phyloP scores from a whole-genome alignment of 352 stramenopile species.

The Globisporangium recalcitrans region DNA sequence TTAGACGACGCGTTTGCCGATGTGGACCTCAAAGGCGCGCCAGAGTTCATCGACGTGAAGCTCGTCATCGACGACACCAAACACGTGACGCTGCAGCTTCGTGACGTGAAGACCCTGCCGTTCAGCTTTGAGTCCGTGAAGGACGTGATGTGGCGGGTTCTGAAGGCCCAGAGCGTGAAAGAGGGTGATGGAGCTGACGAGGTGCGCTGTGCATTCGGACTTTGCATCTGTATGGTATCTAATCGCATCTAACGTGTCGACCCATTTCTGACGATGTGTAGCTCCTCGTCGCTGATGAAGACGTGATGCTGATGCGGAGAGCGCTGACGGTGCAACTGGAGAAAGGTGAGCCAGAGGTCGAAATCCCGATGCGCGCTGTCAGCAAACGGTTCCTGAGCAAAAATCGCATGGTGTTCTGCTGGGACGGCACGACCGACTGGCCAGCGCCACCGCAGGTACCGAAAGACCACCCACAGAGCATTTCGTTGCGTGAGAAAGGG shows the following conservation, averaged over 20 bases:
- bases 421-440: constrained; percentile 13
- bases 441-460: background rate
- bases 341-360: background rate
- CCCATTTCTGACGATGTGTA: background rate
- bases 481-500: constrained; percentile 9
- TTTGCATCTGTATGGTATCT: no score
- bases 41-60: background rate
- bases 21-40: background rate
- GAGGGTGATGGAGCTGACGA: background rate
- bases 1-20: constrained; percentile 6
- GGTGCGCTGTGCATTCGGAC: background rate
- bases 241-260: no score
- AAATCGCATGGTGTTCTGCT: constrained; percentile 12
- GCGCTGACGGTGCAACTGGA: background rate
- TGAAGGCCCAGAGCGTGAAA: background rate
- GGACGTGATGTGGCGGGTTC: constrained; percentile 1
- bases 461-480: background rate
- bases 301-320: constrained; percentile 11
- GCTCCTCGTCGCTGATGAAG: background rate
- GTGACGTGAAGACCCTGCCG: constrained; percentile 10
- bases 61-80: background rate
- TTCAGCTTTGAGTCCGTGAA: constrained; percentile 7
- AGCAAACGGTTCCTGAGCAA: constrained; percentile 15
- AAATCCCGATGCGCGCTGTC: background rate
- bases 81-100: constrained; percentile 4